Evolutionary conservation across 2,329 filamentous ascomycete species (phyloP).

Genomic region (Ophiostoma australiae): DNA sequence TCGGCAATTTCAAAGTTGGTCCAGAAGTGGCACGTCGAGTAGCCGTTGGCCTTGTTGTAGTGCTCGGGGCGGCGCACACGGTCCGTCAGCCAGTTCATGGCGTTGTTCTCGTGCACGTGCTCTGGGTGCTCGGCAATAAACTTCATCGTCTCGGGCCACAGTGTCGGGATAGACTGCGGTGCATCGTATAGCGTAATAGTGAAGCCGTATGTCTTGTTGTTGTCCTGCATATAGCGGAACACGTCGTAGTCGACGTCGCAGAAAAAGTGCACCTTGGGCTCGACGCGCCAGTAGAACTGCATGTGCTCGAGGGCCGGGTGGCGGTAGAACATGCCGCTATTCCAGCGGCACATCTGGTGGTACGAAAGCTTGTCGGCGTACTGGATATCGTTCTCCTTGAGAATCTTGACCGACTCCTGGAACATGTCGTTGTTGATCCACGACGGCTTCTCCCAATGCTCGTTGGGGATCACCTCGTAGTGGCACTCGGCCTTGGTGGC

Average conservation of each 20-base stretch:
- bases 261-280: constrained; percentile 98
- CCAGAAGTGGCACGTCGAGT: constrained; percentile 99
- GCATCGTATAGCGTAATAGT: constrained; percentile 96
- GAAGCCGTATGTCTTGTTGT: constrained; percentile 99
- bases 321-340: constrained; percentile 95
- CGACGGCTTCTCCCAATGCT: constrained; percentile 86
- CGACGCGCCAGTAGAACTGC: constrained; percentile 97
- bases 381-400: constrained; percentile 81
- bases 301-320: constrained; percentile 78
- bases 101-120: constrained; percentile 77
- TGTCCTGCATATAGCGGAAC: constrained; percentile 95
- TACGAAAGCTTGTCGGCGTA: constrained; percentile 87
- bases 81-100: constrained; percentile 83
- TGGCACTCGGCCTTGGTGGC: constrained; percentile 82
- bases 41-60: constrained; percentile 77
- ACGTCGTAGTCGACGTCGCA: constrained; percentile 98
- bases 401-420: constrained; percentile 73
- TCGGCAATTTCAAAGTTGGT: constrained; percentile 97
- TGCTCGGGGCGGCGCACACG: constrained; percentile 70
- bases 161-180: constrained; percentile 73
- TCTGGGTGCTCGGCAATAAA: constrained; percentile 82
- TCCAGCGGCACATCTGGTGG: constrained; percentile 99
- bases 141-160: constrained; percentile 94
- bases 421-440: constrained; percentile 92
- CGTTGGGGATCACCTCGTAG: constrained; percentile 86